Evolutionary conservation across 1,284 basidiomycete species (phyloP).

Genomic region (Heterobasidion annosum): DNA sequence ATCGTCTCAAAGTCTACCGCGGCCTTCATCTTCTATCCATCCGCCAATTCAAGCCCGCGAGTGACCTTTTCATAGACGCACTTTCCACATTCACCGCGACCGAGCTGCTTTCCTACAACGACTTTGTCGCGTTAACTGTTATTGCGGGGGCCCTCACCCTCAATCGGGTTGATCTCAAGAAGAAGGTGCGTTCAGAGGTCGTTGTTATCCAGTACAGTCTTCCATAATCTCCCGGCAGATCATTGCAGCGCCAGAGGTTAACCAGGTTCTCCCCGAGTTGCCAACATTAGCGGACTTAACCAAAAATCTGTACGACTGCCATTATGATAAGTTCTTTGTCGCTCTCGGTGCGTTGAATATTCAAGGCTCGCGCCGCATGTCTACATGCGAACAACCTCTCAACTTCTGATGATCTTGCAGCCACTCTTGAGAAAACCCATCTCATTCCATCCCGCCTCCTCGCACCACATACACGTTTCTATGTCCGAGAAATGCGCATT

Average conservation of each 20-base stretch:
- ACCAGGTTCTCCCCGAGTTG: constrained; percentile 61
- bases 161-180: constrained; percentile 84
- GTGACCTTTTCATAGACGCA: constrained; percentile 79
- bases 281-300: constrained; percentile 64
- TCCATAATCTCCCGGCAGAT: constrained; percentile 29
- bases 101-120: constrained; percentile 84
- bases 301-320: constrained; percentile 82
- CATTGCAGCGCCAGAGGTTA: constrained; percentile 63
- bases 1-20: constrained; percentile 93
- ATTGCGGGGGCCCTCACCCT: constrained; percentile 75
- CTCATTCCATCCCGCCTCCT: constrained; percentile 84
- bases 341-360: constrained; percentile 52
- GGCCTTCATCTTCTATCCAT: constrained; percentile 83
- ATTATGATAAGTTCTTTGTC: constrained; percentile 91
- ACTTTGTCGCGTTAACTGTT: constrained; percentile 85
- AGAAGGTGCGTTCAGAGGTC: constrained; percentile 49
- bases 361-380: too few relatives aligned
- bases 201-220: neutral
- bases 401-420: constrained; percentile 24
- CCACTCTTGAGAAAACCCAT: constrained; percentile 82
- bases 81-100: constrained; percentile 92
- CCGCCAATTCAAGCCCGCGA: constrained; percentile 70
- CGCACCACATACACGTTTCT: constrained; percentile 82
- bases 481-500: constrained; percentile 95
- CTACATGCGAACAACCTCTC: neutral